Evolutionary conservation across 2,329 filamentous ascomycete species (phyloP).

Genomic region (Xylaria hypoxylon): DNA sequence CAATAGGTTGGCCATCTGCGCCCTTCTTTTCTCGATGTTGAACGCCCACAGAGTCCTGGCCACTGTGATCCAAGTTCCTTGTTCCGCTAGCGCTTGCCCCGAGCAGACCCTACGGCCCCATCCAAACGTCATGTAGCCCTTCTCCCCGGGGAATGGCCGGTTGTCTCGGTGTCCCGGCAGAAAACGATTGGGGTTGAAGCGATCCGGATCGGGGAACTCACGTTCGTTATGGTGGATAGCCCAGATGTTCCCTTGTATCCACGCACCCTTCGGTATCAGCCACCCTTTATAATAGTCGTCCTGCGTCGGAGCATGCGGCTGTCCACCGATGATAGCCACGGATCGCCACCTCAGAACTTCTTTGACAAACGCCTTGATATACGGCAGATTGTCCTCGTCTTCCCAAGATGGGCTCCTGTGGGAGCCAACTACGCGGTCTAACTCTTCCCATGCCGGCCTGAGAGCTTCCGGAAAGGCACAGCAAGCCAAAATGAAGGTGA

Average conservation of each 20-base stretch:
- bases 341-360: constrained; percentile 69
- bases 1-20: constrained; percentile 57
- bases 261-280: constrained; percentile 62
- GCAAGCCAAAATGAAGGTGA: constrained; percentile 63
- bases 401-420: constrained; percentile 60
- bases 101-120: constrained; percentile 67
- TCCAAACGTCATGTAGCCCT: constrained; percentile 67
- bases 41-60: constrained; percentile 70
- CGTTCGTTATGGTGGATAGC: constrained; percentile 60
- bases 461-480: constrained; percentile 61
- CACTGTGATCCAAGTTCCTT: constrained; percentile 69
- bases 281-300: constrained; percentile 62
- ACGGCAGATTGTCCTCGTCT: constrained; percentile 62
- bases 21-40: constrained; percentile 57
- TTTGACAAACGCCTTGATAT: constrained; percentile 65
- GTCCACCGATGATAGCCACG: constrained; percentile 62
- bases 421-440: constrained; percentile 63
- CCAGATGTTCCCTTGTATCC: constrained; percentile 64
- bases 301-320: constrained; percentile 62
- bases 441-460: constrained; percentile 62
- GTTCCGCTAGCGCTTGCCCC: constrained; percentile 67
- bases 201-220: constrained; percentile 61
- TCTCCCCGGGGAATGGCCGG: constrained; percentile 61
- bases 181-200: constrained; percentile 58
- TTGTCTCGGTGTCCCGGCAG: constrained; percentile 53